Percentiles rank a stretch among this genome's conserved stretches.
Conservation (phyloP, 2,329 filamentous ascomycete species). For the Pestalotiopsis sp. region DNA sequence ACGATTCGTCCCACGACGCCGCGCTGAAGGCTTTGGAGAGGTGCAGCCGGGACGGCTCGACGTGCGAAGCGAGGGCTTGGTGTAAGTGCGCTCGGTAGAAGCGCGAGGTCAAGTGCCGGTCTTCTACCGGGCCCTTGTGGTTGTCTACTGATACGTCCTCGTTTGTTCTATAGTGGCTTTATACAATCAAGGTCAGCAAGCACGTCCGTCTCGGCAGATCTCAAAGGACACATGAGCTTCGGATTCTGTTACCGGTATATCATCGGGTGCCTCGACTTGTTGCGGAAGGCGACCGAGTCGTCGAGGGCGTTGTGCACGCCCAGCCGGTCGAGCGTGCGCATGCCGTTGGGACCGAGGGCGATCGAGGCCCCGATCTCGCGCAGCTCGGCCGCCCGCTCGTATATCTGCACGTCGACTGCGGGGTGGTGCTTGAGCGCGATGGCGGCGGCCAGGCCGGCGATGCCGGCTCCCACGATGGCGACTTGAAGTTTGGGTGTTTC, state of each 20-base stretch:
- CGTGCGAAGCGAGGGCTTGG: slow-evolving; percentile 43
- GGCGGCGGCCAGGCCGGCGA: slow-evolving; percentile 48
- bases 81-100: slow-evolving; percentile 52
- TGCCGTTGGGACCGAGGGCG: slow-evolving; percentile 52
- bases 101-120: slow-evolving; percentile 40
- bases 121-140: slow-evolving; percentile 36
- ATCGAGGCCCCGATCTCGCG: slow-evolving; percentile 49
- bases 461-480: slow-evolving; percentile 50
- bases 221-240: not conserved
- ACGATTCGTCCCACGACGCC: slow-evolving; percentile 30
- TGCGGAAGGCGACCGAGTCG: slow-evolving; percentile 38
- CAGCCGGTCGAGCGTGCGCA: slow-evolving; percentile 50
- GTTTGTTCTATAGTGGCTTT: slow-evolving; percentile 42
- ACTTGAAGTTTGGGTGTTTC: slow-evolving; percentile 33
- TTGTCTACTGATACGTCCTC: slow-evolving; percentile 44
- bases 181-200: not conserved
- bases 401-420: slow-evolving; percentile 46
- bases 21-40: slow-evolving; percentile 41
- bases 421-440: slow-evolving; percentile 43
- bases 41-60: slow-evolving; percentile 41
- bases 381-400: slow-evolving; percentile 47
- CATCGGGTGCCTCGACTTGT: slow-evolving; percentile 42
- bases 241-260: slow-evolving; percentile 40
- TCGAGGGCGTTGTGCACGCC: slow-evolving; percentile 46
- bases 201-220: too few species aligned